Percentiles rank a stretch among this genome's conserved stretches.
Evolutionary conservation across 2,329 filamentous ascomycete species (phyloP).

Genomic region (Colletotrichum sp.): DNA sequence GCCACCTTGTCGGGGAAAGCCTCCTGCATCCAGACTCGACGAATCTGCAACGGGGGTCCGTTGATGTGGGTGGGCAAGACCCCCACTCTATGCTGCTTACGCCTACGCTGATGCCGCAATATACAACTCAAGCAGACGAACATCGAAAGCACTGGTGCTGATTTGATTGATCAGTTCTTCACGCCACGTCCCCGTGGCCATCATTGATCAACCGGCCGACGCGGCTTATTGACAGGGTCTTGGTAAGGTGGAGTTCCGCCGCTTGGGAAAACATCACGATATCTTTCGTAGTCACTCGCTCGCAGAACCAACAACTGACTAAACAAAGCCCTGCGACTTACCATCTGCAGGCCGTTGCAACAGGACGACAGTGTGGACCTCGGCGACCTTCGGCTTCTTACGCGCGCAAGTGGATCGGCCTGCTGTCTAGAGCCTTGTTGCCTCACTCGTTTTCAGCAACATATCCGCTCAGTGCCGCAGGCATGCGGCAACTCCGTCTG

Average conservation of each 20-base stretch:
- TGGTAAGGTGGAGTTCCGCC: background rate
- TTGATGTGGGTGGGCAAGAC: background rate
- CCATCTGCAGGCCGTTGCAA: background rate
- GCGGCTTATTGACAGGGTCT: background rate
- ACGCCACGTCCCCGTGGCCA: background rate
- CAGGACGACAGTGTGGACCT: background rate
- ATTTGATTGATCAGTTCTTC: background rate
- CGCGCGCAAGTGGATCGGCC: background rate
- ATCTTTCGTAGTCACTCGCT: background rate
- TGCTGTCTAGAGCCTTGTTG: background rate
- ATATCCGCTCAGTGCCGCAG: constrained; percentile 2
- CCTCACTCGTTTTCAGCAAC: constrained; percentile 13
- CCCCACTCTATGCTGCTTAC: background rate
- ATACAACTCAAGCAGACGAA: background rate
- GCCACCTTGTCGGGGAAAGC: background rate
- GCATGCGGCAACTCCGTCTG: constrained; percentile 3
- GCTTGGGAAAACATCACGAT: background rate
- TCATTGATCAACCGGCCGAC: background rate
- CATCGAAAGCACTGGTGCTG: background rate
- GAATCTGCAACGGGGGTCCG: background rate
- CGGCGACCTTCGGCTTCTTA: constrained; percentile 3
- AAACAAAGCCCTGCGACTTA: background rate
- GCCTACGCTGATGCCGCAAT: background rate
- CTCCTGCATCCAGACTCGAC: background rate
- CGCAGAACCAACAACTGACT: background rate